phyloP scores from a whole-genome alignment of 2,329 filamentous ascomycete species.

The Aphanoascus verrucosus region DNA sequence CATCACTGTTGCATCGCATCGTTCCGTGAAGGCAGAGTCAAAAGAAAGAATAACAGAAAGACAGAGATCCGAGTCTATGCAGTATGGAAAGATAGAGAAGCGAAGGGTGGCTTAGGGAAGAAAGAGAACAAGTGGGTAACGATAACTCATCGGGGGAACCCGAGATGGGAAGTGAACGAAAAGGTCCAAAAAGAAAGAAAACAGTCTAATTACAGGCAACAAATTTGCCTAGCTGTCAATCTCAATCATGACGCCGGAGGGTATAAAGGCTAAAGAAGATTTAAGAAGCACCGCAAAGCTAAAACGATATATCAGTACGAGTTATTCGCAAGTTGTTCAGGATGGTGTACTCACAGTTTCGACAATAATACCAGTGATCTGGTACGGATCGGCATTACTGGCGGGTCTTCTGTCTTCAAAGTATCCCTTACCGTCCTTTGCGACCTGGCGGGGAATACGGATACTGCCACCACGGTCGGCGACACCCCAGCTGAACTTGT shows the following conservation, averaged over 20 bases:
- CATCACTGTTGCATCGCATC: not conserved
- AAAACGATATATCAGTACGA: slow-evolving; percentile 11
- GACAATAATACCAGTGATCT: slow-evolving; percentile 70
- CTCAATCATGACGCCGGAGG: slow-evolving; percentile 16
- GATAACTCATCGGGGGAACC: slow-evolving; percentile 4
- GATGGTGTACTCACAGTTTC: slow-evolving; percentile 45
- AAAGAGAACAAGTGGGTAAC: slow-evolving; percentile 5
- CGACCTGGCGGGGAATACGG: slow-evolving; percentile 76
- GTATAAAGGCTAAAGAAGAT: slow-evolving; percentile 32
- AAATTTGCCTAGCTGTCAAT: slow-evolving; percentile 6
- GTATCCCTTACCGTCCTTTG: slow-evolving; percentile 85
- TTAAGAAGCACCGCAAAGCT: slow-evolving; percentile 35
- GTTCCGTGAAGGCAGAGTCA: not conserved
- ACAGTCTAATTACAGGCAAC: slow-evolving; percentile 10
- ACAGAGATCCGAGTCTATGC: slow-evolving; percentile 4
- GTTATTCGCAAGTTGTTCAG: not conserved
- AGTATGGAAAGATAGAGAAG: not conserved
- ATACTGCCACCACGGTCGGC: slow-evolving; percentile 93
- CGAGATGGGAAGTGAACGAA: slow-evolving; percentile 1
- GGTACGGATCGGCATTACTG: slow-evolving; percentile 79
- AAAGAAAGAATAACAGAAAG: not conserved
- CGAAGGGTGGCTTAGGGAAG: not conserved
- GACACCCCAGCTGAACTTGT: slow-evolving; percentile 86
- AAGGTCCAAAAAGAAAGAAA: not conserved
- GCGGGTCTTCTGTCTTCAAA: slow-evolving; percentile 78